These are phyloP conservation scores for Rhodotorula sp. DNA, from an alignment of 1,284 basidiomycete species.

Conservation along the genomic window DNA sequence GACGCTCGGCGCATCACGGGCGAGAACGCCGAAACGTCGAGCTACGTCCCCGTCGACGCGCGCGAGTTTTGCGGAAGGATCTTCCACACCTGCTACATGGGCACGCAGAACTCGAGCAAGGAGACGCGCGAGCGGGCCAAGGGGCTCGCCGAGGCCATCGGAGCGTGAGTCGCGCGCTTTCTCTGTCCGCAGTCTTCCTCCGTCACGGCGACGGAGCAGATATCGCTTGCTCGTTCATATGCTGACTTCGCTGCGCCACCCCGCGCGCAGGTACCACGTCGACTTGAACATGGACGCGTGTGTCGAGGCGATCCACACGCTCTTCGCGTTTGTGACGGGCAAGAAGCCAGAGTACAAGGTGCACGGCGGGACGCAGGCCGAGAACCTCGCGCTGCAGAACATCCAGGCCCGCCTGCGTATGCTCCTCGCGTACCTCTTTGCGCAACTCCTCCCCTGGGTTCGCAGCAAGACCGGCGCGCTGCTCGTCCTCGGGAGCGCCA, in stretches of 20 bases:
- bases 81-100: conserved; percentile 99
- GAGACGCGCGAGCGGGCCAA: conserved; percentile 88
- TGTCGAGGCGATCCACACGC: conserved; percentile 75
- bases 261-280: conserved; percentile 74
- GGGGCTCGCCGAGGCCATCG: conserved; percentile 81
- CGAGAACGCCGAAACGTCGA: conserved; percentile 69
- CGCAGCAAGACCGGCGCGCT: conserved; percentile 80
- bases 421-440: conserved; percentile 96
- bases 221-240: too few relatives aligned
- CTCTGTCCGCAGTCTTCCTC: background rate
- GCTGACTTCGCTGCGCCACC: background rate
- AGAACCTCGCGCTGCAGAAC: conserved; percentile 96
- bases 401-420: conserved; percentile 94
- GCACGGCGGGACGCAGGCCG: conserved; percentile 81
- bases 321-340: conserved; percentile 84
- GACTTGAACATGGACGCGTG: conserved; percentile 96
- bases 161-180: conserved; percentile 62
- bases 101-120: conserved; percentile 87
- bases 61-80: conserved; percentile 81
- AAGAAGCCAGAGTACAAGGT: conserved; percentile 79
- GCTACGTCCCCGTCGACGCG: conserved; percentile 80
- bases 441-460: conserved; percentile 92
- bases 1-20: conserved; percentile 89
- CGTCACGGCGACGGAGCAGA: background rate
- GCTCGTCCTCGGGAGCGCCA: conserved; percentile 92